These are phyloP conservation scores for Oenanthe javanica DNA, from an alignment of 140 eudicot genomes.

Conservation along the genomic window DNA sequence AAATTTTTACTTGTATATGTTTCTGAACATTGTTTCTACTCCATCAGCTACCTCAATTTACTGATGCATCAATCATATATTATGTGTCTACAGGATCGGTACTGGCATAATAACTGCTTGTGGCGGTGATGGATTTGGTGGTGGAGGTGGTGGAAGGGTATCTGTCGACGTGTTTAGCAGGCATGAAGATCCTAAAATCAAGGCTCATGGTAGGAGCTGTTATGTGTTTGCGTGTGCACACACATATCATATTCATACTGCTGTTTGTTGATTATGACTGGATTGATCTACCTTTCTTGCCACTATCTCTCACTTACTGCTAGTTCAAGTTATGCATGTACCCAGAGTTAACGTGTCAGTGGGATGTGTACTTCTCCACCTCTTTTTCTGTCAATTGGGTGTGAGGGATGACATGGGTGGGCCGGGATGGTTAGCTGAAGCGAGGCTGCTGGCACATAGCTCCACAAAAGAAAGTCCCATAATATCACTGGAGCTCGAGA, in stretches of 20 bases:
- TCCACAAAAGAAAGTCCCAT: not conserved
- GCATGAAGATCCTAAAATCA: constrained; percentile 76
- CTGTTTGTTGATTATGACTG: not conserved
- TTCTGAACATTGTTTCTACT: not conserved
- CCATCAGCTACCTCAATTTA: not conserved
- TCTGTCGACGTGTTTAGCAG: constrained; percentile 89
- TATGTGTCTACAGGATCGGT: constrained; percentile 63
- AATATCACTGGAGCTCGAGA: not conserved
- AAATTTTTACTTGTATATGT: not conserved
- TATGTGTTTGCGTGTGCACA: not conserved
- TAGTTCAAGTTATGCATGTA: not conserved
- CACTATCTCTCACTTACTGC: not conserved
- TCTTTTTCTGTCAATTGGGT: not conserved
- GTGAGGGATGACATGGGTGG: not conserved
- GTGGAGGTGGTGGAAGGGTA: constrained; percentile 98
- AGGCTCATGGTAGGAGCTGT: constrained; percentile 61
- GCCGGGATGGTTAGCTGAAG: not conserved
- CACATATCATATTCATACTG: not conserved
- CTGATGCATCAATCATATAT: not conserved
- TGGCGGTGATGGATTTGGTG: constrained; percentile 93
- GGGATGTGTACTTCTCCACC: not conserved
- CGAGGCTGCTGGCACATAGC: not conserved
- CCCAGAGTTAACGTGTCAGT: not conserved
- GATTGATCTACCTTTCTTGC: not conserved
- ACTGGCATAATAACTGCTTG: constrained; percentile 69